Evolutionary conservation across 805 yeast genomes (phyloP).

Genomic region (Kazachstania taianensis): DNA sequence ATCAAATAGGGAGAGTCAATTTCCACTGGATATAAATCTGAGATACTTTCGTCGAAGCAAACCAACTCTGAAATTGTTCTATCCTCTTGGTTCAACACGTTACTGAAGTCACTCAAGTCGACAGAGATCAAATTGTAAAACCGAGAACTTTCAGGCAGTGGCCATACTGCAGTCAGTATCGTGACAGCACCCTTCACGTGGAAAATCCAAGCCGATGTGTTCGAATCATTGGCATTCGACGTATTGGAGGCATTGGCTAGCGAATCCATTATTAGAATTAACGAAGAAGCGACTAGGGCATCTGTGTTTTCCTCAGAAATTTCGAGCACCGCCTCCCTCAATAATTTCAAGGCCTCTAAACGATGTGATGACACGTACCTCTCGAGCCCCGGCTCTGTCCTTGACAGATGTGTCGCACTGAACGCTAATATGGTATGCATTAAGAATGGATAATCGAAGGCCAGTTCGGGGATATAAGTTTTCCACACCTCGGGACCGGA

Average conservation of each 20-base stretch:
- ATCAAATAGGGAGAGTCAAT: constrained; percentile 75
- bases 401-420: constrained; percentile 81
- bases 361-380: constrained; percentile 77
- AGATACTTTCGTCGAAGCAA: constrained; percentile 80
- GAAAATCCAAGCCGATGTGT: constrained; percentile 82
- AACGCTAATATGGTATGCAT: constrained; percentile 90
- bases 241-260: constrained; percentile 76
- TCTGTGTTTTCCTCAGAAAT: constrained; percentile 81
- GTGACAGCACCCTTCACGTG: constrained; percentile 97
- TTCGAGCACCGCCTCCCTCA: constrained; percentile 78
- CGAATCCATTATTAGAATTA: constrained; percentile 84
- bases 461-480: constrained; percentile 76
- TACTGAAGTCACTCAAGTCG: constrained; percentile 84
- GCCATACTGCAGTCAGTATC: constrained; percentile 90
- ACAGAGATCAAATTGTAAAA: constrained; percentile 69
- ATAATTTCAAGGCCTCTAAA: constrained; percentile 70
- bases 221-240: constrained; percentile 21
- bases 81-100: constrained; percentile 32
- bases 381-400: constrained; percentile 67
- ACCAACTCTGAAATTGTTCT: constrained; percentile 45
- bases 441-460: constrained; percentile 77
- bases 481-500: constrained; percentile 77
- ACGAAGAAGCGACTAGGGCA: constrained; percentile 85
- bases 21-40: constrained; percentile 80
- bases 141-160: constrained; percentile 59